A percentile compares a stretch with the other conserved stretches of the same genome.
phyloP scores from a whole-genome alignment of 768 basidiomycete species.

The Grammothele lineata region DNA sequence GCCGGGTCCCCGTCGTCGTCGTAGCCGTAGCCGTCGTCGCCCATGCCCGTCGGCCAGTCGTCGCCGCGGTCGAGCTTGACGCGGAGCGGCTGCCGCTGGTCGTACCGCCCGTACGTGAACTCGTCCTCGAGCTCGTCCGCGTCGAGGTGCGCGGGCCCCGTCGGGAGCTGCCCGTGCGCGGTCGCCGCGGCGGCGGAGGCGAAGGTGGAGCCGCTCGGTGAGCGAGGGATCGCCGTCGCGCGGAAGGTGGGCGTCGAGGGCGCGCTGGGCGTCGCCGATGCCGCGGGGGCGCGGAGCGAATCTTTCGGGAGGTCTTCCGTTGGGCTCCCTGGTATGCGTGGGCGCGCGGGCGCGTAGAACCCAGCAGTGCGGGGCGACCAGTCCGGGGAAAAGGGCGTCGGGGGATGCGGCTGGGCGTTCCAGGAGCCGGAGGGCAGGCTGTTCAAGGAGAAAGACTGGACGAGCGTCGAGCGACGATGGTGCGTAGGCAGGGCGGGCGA shows the following conservation, averaged over 20 bases:
- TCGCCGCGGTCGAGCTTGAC: conserved; percentile 4
- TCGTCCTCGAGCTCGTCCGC: conserved; percentile 18
- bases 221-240: conserved; percentile 6
- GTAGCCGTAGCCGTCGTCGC: background rate
- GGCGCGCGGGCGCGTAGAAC: conserved; percentile 3
- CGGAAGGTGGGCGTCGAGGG: conserved; percentile 12
- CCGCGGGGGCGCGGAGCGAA: conserved; percentile 4
- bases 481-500: conserved; percentile 3
- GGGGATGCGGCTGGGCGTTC: conserved; percentile 1
- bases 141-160: conserved; percentile 5
- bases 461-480: background rate
- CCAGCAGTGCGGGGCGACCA: conserved; percentile 13
- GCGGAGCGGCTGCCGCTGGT: conserved; percentile 13
- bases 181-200: background rate
- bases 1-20: background rate
- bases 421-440: conserved; percentile 7
- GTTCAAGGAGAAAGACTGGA: conserved; percentile 13
- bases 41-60: conserved; percentile 3
- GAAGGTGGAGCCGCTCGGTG: background rate
- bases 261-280: background rate
- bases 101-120: conserved; percentile 13
- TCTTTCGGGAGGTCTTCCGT: conserved; percentile 5
- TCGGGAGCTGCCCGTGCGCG: background rate
- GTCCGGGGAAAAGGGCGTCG: conserved; percentile 13
- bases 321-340: conserved; percentile 16